These are phyloP conservation scores for Cerrena zonata DNA, from an alignment of 1,284 basidiomycete species.

Conservation along the genomic window DNA sequence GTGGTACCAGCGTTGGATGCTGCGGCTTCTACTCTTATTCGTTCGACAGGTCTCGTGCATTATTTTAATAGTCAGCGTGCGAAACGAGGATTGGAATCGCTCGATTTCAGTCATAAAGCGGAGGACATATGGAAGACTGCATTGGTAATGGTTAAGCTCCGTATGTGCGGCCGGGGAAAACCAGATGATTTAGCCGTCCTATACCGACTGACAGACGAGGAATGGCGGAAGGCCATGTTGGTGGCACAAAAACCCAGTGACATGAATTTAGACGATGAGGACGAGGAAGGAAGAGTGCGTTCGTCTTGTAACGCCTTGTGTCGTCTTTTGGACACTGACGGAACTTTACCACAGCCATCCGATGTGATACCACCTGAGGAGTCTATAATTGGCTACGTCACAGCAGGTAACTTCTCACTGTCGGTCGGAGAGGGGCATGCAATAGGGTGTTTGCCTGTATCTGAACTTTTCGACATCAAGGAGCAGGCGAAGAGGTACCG, in stretches of 20 bases:
- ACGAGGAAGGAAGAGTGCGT: constrained; percentile 18
- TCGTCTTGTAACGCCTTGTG: background rate
- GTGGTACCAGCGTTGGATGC: constrained; percentile 40
- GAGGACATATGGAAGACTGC: constrained; percentile 50
- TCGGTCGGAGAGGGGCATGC: constrained; percentile 69
- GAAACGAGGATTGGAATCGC: constrained; percentile 43
- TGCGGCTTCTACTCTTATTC: constrained; percentile 37
- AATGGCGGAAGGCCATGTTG: constrained; percentile 37
- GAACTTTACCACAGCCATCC: constrained; percentile 40
- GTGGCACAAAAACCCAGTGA: constrained; percentile 22
- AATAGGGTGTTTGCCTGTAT: constrained; percentile 63
- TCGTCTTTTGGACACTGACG: constrained; percentile 5
- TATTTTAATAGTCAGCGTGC: constrained; percentile 56
- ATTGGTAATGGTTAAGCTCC: constrained; percentile 59
- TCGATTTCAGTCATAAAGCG: constrained; percentile 32
- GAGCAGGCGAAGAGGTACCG: constrained; percentile 46
- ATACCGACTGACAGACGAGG: constrained; percentile 52
- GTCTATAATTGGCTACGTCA: constrained; percentile 70
- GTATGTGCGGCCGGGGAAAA: constrained; percentile 59
- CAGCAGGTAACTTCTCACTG: constrained; percentile 75
- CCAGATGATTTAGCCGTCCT: constrained; percentile 71
- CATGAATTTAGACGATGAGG: constrained; percentile 9
- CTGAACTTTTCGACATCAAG: constrained; percentile 45
- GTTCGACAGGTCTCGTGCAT: constrained; percentile 39
- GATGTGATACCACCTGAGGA: constrained; percentile 29